Evolutionary conservation across 2,329 filamentous ascomycete species (phyloP).

Genomic region (Cladosporium sp.): DNA sequence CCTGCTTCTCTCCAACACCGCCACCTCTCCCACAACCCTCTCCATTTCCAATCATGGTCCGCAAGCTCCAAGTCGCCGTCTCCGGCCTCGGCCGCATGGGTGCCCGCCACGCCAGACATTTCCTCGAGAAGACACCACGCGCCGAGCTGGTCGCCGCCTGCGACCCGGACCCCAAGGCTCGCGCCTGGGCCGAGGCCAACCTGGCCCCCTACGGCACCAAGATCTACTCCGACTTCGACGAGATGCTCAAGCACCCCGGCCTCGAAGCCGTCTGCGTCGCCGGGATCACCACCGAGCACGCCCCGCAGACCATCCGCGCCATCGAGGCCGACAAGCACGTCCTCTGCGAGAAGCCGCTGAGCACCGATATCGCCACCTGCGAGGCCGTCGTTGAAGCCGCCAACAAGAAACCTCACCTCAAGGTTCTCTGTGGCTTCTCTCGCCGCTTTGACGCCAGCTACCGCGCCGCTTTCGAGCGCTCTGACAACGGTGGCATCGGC

Average conservation of each 20-base stretch:
- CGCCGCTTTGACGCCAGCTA: constrained; percentile 45
- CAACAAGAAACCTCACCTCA: constrained; percentile 33
- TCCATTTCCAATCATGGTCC: constrained; percentile 23
- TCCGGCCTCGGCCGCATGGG: constrained; percentile 50
- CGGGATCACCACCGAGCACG: constrained; percentile 53
- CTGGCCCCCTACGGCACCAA: constrained; percentile 49
- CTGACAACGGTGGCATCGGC: constrained; percentile 36
- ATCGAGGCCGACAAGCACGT: constrained; percentile 53
- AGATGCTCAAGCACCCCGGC: constrained; percentile 53
- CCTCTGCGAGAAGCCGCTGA: constrained; percentile 51
- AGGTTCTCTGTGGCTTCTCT: constrained; percentile 44
- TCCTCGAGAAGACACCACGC: constrained; percentile 43
- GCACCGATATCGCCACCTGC: constrained; percentile 22
- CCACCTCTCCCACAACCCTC: background rate
- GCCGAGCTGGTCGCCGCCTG: constrained; percentile 46
- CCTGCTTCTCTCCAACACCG: background rate
- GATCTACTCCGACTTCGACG: constrained; percentile 52
- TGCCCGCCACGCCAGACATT: constrained; percentile 44
- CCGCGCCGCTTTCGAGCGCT: constrained; percentile 32
- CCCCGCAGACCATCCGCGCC: constrained; percentile 53
- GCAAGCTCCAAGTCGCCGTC: constrained; percentile 42
- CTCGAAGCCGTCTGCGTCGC: constrained; percentile 53
- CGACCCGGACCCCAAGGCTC: constrained; percentile 40
- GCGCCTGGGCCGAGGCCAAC: constrained; percentile 46
- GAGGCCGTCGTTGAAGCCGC: constrained; percentile 32